Conservation (phyloP, 371 early-diverging fungal species). For the Saksenaea vasiformis region DNA sequence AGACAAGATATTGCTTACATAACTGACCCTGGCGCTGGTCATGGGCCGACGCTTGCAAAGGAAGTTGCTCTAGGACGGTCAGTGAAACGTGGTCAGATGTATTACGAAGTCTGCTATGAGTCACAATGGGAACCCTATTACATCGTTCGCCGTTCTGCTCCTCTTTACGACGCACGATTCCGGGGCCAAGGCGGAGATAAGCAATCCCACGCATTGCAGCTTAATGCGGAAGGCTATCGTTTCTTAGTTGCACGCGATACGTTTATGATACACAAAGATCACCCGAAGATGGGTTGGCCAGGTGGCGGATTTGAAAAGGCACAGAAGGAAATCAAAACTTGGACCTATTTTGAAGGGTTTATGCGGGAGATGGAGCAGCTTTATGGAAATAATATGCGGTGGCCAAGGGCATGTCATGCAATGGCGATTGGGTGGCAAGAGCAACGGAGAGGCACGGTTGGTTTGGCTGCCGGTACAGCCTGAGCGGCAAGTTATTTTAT, state of each 20-base stretch:
- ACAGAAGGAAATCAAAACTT: constrained; percentile 40
- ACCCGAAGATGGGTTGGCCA: constrained; percentile 57
- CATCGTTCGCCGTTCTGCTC: constrained; percentile 49
- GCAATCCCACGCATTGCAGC: constrained; percentile 61
- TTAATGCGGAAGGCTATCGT: constrained; percentile 60
- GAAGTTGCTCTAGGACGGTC: constrained; percentile 36
- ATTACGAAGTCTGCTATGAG: constrained; percentile 68
- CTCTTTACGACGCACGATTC: constrained; percentile 63
- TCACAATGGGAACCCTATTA: constrained; percentile 77
- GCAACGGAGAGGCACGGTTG: constrained; percentile 37
- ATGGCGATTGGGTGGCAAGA: constrained; percentile 51
- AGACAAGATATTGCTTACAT: constrained; percentile 52
- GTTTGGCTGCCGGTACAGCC: constrained; percentile 35
- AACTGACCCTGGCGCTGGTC: constrained; percentile 66
- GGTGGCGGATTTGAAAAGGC: constrained; percentile 54
- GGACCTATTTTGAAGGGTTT: constrained; percentile 59
- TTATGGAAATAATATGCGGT: constrained; percentile 54
- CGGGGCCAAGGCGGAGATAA: constrained; percentile 71
- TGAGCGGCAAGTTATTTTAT: background rate
- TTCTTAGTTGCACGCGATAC: constrained; percentile 54
- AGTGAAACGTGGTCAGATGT: constrained; percentile 18
- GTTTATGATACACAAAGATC: constrained; percentile 66
- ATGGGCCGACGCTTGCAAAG: constrained; percentile 56
- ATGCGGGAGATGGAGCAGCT: constrained; percentile 49
- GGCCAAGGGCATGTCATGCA: constrained; percentile 63